Evolutionary conservation across 2,329 filamentous ascomycete genomes (phyloP).

Genomic region (Claviceps sp.): DNA sequence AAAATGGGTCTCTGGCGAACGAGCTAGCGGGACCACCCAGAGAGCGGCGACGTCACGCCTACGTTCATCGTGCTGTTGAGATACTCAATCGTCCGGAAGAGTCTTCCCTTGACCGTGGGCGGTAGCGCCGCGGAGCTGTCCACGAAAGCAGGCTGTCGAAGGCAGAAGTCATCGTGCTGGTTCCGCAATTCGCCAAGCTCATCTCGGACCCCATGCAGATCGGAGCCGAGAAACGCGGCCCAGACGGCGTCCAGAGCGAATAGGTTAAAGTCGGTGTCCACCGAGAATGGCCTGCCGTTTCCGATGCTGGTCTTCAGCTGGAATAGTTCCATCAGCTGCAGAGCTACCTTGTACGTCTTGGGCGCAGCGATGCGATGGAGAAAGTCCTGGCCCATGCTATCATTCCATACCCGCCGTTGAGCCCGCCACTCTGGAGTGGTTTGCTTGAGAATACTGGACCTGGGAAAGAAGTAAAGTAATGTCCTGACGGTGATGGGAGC

Average conservation of each 20-base stretch:
- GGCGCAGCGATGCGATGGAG: slow-evolving; percentile 17
- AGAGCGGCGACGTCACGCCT: background rate
- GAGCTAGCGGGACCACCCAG: background rate
- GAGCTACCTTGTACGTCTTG: slow-evolving; percentile 17
- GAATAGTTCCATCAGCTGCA: slow-evolving; percentile 21
- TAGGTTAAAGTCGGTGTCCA: slow-evolving; percentile 16
- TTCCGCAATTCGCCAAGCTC: background rate
- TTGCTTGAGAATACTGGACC: slow-evolving; percentile 19
- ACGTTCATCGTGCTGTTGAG: background rate
- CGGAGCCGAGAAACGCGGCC: slow-evolving; percentile 15
- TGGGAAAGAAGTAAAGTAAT: slow-evolving; percentile 18
- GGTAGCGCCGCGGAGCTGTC: background rate
- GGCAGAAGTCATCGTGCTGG: background rate
- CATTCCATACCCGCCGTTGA: slow-evolving; percentile 21
- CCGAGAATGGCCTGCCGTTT: slow-evolving; percentile 12
- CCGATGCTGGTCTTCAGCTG: slow-evolving; percentile 15
- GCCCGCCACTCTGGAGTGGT: slow-evolving; percentile 19
- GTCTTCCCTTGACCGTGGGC: background rate
- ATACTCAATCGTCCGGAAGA: background rate
- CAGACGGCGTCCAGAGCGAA: slow-evolving; percentile 19
- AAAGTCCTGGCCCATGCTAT: slow-evolving; percentile 24
- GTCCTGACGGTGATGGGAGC: slow-evolving; percentile 19
- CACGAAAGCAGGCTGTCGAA: background rate
- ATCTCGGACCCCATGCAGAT: slow-evolving; percentile 1
- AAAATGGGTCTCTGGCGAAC: background rate